Evolutionary conservation across 139 green algal genomes (phyloP).

Genomic region (Tetraselmis chui): DNA sequence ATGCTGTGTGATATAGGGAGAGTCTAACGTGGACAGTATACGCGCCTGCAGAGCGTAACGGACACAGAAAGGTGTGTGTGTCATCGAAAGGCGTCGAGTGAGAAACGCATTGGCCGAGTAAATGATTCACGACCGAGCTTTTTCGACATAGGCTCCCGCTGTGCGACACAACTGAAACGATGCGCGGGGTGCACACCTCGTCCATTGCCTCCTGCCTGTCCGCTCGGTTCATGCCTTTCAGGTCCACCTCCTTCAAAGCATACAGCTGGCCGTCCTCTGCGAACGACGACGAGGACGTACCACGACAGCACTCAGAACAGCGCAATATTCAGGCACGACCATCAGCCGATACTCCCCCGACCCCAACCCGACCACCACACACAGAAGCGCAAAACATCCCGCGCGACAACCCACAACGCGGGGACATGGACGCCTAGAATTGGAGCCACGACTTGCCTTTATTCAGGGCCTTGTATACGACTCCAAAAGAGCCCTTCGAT

Average conservation of each 20-base stretch:
- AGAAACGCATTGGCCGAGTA: no score
- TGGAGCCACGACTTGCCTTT: no score
- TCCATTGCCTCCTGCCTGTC: conserved; percentile 58
- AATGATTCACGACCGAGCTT: no score
- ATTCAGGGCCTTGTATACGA: conserved; percentile 44
- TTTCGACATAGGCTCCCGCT: no score
- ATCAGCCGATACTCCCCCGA: neutral
- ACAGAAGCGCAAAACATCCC: neutral
- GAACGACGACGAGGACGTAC: no score
- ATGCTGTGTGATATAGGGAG: conserved; percentile 49
- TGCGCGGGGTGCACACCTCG: no score
- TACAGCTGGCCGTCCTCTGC: conserved; percentile 45
- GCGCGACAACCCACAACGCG: neutral
- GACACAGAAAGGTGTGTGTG: no score
- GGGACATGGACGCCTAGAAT: no score
- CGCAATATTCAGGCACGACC: neutral
- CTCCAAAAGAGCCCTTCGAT: conserved; percentile 53
- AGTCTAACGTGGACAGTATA: conserved; percentile 47
- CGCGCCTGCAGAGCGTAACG: conserved; percentile 45
- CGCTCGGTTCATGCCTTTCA: conserved; percentile 45
- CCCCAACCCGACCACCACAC: neutral
- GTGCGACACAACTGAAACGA: no score
- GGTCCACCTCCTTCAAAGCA: conserved; percentile 60
- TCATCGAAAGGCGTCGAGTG: neutral
- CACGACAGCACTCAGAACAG: neutral